Base-by-base conservation (phyloP, 1,284 basidiomycete genomes). In the Gymnopus androsaceus region DNA sequence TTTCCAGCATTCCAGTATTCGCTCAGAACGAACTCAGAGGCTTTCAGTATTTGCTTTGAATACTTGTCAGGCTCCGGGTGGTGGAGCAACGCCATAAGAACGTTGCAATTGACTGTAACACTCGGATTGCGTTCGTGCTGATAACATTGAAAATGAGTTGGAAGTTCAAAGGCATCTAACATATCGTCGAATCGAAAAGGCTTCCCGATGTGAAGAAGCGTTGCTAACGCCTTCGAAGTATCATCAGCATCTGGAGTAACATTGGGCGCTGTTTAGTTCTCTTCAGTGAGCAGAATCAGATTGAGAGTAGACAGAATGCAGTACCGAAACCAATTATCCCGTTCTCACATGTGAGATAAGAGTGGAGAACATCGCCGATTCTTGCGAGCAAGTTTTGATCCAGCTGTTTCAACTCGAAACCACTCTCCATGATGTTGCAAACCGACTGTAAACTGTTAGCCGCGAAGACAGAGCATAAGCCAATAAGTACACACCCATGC, bases 201-300 rank as follows among this genome's bases (percentile, higher is more conserved):
- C 11, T 28, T 28, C 14, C 51, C 51, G 51, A 52, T 42, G 28
- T 52, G 40, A 19, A n/a, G 40, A 42, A 52, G 51, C 14, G 51
- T 33, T 9, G 51, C 25, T 15, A 52, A 15, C 7, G 40, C 38
- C 21, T 52, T 52, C 21, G 51, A 40, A 2, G 38, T 52, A 44
- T 52, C 51, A 33, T 52, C 51, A 31, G 51, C 51, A 52, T 52
- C 51, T 21, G 49, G 49, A 25, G 49, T 40, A 25, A 51, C 49
- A 37, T 40, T 51, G 8, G 49, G 45, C 15, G 45, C 45, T 47
- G 27, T 14, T 28, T 8, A 9, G 23, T 4, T 38, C 15, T 21
- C 19, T 28, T 28, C n/a, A 23, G 34, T 23, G 25, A 19, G 21
- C 25, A 17, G 27, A 12, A 33, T 17, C 44, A 19, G 11, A 28